Evolutionary conservation across 352 stramenopile species (phyloP).

Genomic region (Phytopythium chamaehyphon): DNA sequence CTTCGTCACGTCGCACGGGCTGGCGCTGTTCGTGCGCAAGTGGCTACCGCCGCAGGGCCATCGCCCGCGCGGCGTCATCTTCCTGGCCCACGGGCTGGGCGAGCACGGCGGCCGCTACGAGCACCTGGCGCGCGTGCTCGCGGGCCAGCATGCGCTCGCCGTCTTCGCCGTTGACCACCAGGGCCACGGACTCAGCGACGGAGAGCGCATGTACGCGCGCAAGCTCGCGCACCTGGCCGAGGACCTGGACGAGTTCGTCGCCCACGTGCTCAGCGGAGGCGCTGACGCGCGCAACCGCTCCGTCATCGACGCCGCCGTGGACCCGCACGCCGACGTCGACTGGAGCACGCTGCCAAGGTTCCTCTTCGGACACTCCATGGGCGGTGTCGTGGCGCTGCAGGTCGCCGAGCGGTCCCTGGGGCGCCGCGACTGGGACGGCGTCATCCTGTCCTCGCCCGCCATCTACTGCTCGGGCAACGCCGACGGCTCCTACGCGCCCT

Average conservation of each 20-base stretch:
- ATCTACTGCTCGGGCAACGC: constrained; percentile 25
- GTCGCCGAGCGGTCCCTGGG: constrained; percentile 18
- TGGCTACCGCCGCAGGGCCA: constrained; percentile 29
- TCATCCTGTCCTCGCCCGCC: constrained; percentile 33
- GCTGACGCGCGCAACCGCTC: neutral
- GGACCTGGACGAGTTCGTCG: constrained; percentile 52
- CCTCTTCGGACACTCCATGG: constrained; percentile 56
- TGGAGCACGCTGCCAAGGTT: constrained; percentile 46
- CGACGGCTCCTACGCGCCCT: constrained; percentile 4
- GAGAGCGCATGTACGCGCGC: constrained; percentile 47
- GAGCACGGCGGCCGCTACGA: constrained; percentile 52
- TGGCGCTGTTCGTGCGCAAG: constrained; percentile 42
- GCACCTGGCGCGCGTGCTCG: constrained; percentile 35
- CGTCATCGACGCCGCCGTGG: constrained; percentile 24
- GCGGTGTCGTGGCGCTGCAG: constrained; percentile 34
- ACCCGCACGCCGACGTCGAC: constrained; percentile 24
- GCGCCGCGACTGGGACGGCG: constrained; percentile 26
- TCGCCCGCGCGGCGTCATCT: constrained; percentile 29
- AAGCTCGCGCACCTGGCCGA: constrained; percentile 39
- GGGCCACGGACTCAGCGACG: constrained; percentile 53
- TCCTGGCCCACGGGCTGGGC: constrained; percentile 53
- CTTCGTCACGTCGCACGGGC: constrained; percentile 31
- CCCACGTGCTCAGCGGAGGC: constrained; percentile 26
- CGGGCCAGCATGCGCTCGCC: constrained; percentile 26
- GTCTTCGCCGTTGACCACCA: constrained; percentile 63